phyloP scores from a whole-genome alignment of 2,329 filamentous ascomycete genomes.

The Cucurbitaria berberidis region DNA sequence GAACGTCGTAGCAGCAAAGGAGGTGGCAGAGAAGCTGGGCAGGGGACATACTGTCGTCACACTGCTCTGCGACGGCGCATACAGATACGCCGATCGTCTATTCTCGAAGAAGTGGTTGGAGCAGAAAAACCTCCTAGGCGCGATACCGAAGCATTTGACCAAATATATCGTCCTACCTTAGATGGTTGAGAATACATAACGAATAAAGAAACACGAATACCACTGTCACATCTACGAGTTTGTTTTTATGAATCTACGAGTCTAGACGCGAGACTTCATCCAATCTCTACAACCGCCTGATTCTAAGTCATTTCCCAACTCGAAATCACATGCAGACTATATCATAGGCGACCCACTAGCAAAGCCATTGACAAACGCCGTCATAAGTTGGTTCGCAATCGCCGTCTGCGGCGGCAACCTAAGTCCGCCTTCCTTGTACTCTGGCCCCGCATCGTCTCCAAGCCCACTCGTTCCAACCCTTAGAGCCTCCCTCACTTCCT shows the following conservation, averaged over 20 bases:
- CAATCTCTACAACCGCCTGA: not conserved
- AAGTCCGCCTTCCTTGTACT: conserved; percentile 77
- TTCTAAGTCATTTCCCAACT: not conserved
- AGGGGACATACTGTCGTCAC: conserved; percentile 91
- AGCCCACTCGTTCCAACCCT: conserved; percentile 69
- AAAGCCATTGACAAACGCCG: conserved; percentile 78
- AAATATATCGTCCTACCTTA: conserved; percentile 94
- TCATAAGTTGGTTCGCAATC: conserved; percentile 89
- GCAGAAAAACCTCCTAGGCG: conserved; percentile 79
- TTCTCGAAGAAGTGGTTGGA: conserved; percentile 92
- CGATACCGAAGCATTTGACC: conserved; percentile 82
- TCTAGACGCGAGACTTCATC: conserved; percentile 7
- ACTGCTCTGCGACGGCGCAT: conserved; percentile 94
- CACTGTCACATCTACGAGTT: not conserved
- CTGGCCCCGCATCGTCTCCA: conserved; percentile 67
- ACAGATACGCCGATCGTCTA: conserved; percentile 90
- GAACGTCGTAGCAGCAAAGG: conserved; percentile 94
- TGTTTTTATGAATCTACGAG: not conserved
- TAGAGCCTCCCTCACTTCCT: conserved; percentile 80
- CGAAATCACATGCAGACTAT: conserved; percentile 19
- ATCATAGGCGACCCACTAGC: conserved; percentile 59
- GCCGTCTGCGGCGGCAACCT: conserved; percentile 84
- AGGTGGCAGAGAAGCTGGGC: conserved; percentile 89
- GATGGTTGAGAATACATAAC: not conserved
- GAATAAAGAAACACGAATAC: not conserved